Base-by-base conservation (phyloP, 805 yeast genomes). In the Metschnikowia sp. region DNA sequence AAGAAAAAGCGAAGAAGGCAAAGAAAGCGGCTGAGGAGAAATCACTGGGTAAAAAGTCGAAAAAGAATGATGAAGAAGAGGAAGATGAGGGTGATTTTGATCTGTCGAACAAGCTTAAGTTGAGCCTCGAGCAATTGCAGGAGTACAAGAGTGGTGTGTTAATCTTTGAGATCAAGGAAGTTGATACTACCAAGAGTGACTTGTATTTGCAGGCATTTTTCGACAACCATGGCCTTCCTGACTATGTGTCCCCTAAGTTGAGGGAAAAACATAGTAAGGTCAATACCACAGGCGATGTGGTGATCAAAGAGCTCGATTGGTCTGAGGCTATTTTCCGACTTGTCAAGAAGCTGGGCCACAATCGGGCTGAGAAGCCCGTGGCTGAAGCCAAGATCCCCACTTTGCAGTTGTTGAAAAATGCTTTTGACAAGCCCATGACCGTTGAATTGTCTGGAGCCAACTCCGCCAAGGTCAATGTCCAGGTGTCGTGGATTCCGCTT, bases 401-500 rank as follows among this genome's bases (percentile, higher is more conserved):
- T 0, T 49, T 76, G 29, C 83, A 83, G 48, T 69, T 90, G 42
- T 70, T 91, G 43, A 74, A 80, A 59, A 77, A 79, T 51, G 77
- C 86, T n/a, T 89, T 81, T 62, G 70, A 78, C 44, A 71, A 78
- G 51, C 87, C 91, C 30, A 74, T 76, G 45, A 72, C 75, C 3
- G 49, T 90, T 45, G 73, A 77, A 1, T 65, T 90, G 52, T 63
- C 72, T 13, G 86, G 88, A 18, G 64, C 75, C 13, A 72, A 76
- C 29, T 70, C 73, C 7, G 76, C 79, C 15, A 76, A 76, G 52
- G 66, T 90, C 51, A 77, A 74, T 54, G 52, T 86, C 13, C 83
- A 81, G 56, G 72, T 81, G 29, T 83, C 88, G 51, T 92, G 89
- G 87, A 78, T 89, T 60, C 99, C 99, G 30, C 68, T 89, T 10